Conservation (phyloP, 768 basidiomycete species). For the Xanthoconium purpureum region DNA sequence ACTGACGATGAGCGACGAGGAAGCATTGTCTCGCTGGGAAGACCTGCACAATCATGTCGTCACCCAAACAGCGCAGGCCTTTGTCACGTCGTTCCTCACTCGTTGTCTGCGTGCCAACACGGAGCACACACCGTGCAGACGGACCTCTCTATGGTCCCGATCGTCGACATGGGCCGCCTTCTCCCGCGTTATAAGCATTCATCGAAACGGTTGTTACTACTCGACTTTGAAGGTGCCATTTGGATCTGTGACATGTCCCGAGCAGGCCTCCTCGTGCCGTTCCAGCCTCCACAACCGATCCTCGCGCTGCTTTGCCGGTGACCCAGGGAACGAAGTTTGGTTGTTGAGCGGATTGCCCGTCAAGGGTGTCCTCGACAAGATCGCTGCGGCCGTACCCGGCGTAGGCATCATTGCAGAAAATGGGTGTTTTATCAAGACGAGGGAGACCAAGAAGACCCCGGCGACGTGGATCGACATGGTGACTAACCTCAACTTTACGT, state of each 20-base stretch:
- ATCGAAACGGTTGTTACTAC: slow-evolving; percentile 57
- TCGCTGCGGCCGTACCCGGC: slow-evolving; percentile 58
- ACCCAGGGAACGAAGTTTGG: slow-evolving; percentile 76
- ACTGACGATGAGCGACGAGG: slow-evolving; percentile 72
- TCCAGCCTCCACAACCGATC: slow-evolving; percentile 37
- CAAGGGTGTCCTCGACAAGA: slow-evolving; percentile 57
- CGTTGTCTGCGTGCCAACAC: slow-evolving; percentile 70
- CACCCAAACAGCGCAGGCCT: slow-evolving; percentile 83
- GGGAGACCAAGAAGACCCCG: slow-evolving; percentile 29
- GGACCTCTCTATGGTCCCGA: slow-evolving; percentile 34
- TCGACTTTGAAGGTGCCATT: slow-evolving; percentile 81
- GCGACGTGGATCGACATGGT: slow-evolving; percentile 78
- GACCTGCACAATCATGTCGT: slow-evolving; percentile 84
- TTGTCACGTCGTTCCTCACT: slow-evolving; percentile 75
- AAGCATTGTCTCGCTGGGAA: slow-evolving; percentile 75
- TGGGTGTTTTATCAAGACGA: slow-evolving; percentile 78
- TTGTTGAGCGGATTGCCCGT: slow-evolving; percentile 72
- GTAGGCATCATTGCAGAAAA: slow-evolving; percentile 88
- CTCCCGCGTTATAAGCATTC: slow-evolving; percentile 68
- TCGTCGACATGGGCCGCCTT: slow-evolving; percentile 47
- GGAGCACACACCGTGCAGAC: slow-evolving; percentile 47
- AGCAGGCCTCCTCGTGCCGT: slow-evolving; percentile 40
- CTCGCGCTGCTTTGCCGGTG: slow-evolving; percentile 55
- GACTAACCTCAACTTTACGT: slow-evolving; percentile 69
- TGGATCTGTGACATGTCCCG: slow-evolving; percentile 61